Conservation (phyloP, 2,329 filamentous ascomycete genomes). For the Fusarium sacchari region DNA sequence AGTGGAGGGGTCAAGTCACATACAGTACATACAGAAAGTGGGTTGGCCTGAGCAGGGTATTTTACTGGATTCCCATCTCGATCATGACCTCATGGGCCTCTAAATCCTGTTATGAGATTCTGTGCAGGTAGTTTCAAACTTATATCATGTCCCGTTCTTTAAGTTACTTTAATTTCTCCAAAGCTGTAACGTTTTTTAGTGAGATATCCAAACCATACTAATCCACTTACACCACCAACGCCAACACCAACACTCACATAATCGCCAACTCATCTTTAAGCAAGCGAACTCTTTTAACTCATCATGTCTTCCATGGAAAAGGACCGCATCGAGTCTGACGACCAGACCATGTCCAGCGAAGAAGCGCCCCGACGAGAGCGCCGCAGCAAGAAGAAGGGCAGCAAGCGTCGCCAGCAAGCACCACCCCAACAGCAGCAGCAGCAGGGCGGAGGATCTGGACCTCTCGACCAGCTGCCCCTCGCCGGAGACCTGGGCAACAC, state of each 20-base stretch:
- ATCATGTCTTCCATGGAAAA: constrained; percentile 44
- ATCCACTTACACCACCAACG: not conserved
- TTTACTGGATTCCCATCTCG: constrained; percentile 26
- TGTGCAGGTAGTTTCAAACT: constrained; percentile 22
- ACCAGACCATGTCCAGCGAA: constrained; percentile 38
- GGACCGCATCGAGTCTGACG: constrained; percentile 44
- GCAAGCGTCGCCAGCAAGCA: constrained; percentile 44
- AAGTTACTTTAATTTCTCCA: constrained; percentile 19
- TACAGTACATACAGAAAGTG: too few relatives aligned
- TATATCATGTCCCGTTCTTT: constrained; percentile 37
- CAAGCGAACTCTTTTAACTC: not conserved
- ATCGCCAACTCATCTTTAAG: not conserved
- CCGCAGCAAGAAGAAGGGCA: constrained; percentile 47
- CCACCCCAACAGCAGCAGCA: constrained; percentile 29
- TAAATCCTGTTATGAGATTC: constrained; percentile 45
- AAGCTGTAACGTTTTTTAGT: constrained; percentile 4
- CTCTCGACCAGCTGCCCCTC: constrained; percentile 53
- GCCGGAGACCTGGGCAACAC: constrained; percentile 50
- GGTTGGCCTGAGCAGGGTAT: constrained; percentile 7
- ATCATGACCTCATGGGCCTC: constrained; percentile 45
- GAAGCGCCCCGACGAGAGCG: constrained; percentile 40
- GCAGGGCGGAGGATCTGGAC: constrained; percentile 24
- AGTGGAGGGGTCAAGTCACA: constrained; percentile 18
- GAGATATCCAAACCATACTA: constrained; percentile 4
- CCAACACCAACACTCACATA: not conserved